Evolutionary conservation across 768 basidiomycete genomes (phyloP).

Genomic region (Amyloporia xantha): DNA sequence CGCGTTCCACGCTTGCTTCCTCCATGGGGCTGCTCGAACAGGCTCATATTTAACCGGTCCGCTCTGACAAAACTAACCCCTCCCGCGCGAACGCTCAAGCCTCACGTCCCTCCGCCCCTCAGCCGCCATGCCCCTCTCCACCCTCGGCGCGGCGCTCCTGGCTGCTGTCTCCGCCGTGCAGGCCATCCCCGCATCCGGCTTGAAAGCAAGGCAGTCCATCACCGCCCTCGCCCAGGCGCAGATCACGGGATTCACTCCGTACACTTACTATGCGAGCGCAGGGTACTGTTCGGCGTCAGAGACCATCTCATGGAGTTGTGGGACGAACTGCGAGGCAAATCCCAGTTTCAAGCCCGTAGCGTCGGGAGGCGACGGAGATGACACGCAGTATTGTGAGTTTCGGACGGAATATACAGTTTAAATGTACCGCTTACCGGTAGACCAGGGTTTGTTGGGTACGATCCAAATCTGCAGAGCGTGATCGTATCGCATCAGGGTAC

Average conservation of each 20-base stretch:
- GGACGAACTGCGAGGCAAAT: conserved; percentile 40
- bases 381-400: conserved; percentile 36
- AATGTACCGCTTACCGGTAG: neutral
- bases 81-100: neutral
- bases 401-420: neutral
- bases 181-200: conserved; percentile 1
- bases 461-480: conserved; percentile 29
- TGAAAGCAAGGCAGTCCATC: conserved; percentile 16
- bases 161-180: neutral
- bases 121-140: neutral
- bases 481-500: conserved; percentile 36
- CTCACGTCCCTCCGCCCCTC: neutral
- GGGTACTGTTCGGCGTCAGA: conserved; percentile 25
- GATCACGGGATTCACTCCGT: conserved; percentile 24
- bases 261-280: conserved; percentile 25
- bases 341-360: conserved; percentile 41
- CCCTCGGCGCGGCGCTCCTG: neutral
- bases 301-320: conserved; percentile 25
- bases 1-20: too few species aligned
- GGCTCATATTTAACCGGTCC: neutral
- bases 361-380: conserved; percentile 39
- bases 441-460: conserved; percentile 50
- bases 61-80: neutral
- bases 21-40: neutral
- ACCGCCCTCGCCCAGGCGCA: conserved; percentile 18